Conservation (phyloP, 148 eudicot genomes). For the Pouteria glomerata region DNA sequence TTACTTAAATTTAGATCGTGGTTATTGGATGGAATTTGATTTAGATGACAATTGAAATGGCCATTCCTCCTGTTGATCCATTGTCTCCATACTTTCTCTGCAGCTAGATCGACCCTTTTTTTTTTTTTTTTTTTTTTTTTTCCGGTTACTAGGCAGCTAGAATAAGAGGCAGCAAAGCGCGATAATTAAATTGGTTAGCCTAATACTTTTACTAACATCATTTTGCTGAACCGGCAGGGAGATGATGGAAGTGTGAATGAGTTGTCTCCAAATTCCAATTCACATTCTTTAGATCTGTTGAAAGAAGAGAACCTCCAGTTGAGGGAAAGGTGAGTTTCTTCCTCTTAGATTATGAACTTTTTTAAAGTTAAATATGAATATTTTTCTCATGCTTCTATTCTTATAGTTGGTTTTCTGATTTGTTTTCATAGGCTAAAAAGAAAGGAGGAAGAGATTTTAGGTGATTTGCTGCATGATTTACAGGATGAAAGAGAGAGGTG, state of each 20-base stretch:
- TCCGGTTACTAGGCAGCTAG: background rate
- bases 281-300: slow-evolving; percentile 31
- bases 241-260: slow-evolving; percentile 15
- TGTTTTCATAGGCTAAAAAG: slow-evolving; percentile 32
- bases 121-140: too few species aligned
- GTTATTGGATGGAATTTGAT: background rate
- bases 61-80: background rate
- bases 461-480: slow-evolving; percentile 35
- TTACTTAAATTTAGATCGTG: background rate
- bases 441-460: slow-evolving; percentile 33
- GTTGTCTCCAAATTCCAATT: slow-evolving; percentile 13
- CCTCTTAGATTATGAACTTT: too few species aligned
- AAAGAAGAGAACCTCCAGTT: slow-evolving; percentile 48
- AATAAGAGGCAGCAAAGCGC: background rate
- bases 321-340: slow-evolving; percentile 39
- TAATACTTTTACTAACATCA: background rate
- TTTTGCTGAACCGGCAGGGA: slow-evolving; percentile 32
- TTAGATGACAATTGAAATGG: background rate
- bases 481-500: slow-evolving; percentile 38
- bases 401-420: background rate
- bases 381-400: background rate
- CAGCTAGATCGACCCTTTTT: background rate
- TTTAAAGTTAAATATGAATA: background rate
- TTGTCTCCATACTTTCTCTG: background rate
- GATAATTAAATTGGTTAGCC: background rate